These are phyloP conservation scores for Saccharomycopsis synnaedendra DNA, from an alignment of 805 yeast genomes.

Conservation along the genomic window DNA sequence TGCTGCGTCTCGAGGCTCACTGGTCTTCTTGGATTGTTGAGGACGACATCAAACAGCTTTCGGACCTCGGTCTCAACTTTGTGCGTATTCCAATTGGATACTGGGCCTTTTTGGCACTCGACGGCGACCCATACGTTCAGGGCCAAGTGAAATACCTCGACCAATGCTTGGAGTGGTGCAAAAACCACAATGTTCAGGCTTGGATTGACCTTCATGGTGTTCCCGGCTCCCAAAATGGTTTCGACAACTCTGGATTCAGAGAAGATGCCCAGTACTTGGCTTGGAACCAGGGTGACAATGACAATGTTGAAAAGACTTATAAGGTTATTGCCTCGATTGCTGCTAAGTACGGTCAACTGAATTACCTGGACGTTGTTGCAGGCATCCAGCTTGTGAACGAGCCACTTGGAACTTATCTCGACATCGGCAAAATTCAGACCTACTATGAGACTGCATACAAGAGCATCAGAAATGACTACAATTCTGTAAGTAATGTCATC, in stretches of 20 bases:
- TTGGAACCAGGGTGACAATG: slow-evolving; percentile 34
- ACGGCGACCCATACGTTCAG: slow-evolving; percentile 49
- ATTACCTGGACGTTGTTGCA: slow-evolving; percentile 44
- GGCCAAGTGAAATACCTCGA: slow-evolving; percentile 59
- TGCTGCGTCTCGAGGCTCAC: slow-evolving; percentile 33
- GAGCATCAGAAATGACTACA: slow-evolving; percentile 41
- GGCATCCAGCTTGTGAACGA: slow-evolving; percentile 67
- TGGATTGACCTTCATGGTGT: slow-evolving; percentile 74
- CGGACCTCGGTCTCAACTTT: slow-evolving; percentile 45
- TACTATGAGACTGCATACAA: slow-evolving; percentile 57
- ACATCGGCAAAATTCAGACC: slow-evolving; percentile 39
- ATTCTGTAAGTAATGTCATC: slow-evolving; percentile 43
- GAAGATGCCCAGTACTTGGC: slow-evolving; percentile 28
- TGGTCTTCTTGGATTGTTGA: slow-evolving; percentile 52
- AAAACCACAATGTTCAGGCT: slow-evolving; percentile 45
- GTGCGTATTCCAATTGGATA: slow-evolving; percentile 76
- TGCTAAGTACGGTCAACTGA: slow-evolving; percentile 37
- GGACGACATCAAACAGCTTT: slow-evolving; percentile 41
- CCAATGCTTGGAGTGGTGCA: slow-evolving; percentile 58
- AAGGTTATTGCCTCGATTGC: slow-evolving; percentile 39
- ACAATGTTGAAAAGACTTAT: slow-evolving; percentile 31
- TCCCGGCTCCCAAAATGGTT: slow-evolving; percentile 82
- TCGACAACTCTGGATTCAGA: slow-evolving; percentile 69
- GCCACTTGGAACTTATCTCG: slow-evolving; percentile 47
- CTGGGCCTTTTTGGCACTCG: slow-evolving; percentile 43